Base-by-base conservation (phyloP, 495 filamentous ascomycete genomes). In the Chaetomium cochliodes region DNA sequence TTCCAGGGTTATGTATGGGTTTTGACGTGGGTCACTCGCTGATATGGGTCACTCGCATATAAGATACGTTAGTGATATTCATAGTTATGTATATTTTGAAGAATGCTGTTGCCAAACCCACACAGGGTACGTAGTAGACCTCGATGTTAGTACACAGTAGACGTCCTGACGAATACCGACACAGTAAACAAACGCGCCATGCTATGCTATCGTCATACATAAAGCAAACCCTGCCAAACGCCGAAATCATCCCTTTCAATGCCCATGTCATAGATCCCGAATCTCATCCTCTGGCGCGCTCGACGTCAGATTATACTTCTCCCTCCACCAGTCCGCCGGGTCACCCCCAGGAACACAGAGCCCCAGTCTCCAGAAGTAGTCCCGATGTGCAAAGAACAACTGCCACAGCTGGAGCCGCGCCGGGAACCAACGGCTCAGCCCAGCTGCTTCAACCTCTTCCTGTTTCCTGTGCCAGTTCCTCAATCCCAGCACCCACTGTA, bases 301-400 rank as follows among this genome's bases (percentile, higher is more conserved):
- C 50, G 22, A 15, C 11, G 67, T 67, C 28, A 75, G 18, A 37
- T 74, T 72, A 63, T 80, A 79, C 67, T 64, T 74, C 30, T 81
- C 79, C 63, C 85, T 77, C 22, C 81, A 84, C 85, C 88, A 88
- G 64, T 89, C 86, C 52, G 78, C 74, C 5, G 88, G 88, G 76
- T 92, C 91, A 2, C 90, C 91, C 5, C 89, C 90, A 3, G 93
- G 93, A 6, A 97, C 80, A 78, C 94, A 98, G 50, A 98, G 77
- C 0, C 94, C 94, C 64, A 98, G 70, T 39, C 94, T 78, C 89
- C 92, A 94, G 74, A 98, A 98, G 72, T 98, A 98, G 76, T 98
- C 94, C 59, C 94, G 81, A 79, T 98, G 94, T 18, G 93, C 89
- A 78, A 92, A 92, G 73, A 97, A 90, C n/a, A 96, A 78, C 78